These are phyloP conservation scores for Cucumis hystrix DNA, from an alignment of 306 rosid species.

Conservation along the genomic window DNA sequence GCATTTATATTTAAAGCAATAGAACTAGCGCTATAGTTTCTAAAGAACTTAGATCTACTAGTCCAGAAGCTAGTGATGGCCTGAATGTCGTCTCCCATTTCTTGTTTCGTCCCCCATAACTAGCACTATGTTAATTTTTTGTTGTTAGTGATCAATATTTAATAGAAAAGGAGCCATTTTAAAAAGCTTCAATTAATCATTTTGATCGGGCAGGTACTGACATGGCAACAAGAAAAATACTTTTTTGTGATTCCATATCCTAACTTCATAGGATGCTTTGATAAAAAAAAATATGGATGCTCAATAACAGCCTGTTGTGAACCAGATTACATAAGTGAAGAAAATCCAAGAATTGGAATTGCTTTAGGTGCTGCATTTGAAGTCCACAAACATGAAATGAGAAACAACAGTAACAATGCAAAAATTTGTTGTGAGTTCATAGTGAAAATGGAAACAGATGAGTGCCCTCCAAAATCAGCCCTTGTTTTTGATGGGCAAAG, in stretches of 20 bases:
- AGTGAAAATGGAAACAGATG: background rate
- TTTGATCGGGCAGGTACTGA: background rate
- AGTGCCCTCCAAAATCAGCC: background rate
- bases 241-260: background rate
- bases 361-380: constrained; percentile 4
- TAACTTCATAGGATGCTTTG: background rate
- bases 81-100: too few species aligned
- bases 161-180: too few species aligned
- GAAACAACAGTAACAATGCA: background rate
- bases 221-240: constrained; percentile 6
- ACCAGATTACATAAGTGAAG: background rate
- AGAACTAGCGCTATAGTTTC: too few species aligned
- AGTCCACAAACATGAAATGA: background rate
- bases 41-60: too few species aligned
- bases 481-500: background rate
- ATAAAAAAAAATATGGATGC: background rate
- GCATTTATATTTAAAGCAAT: too few species aligned
- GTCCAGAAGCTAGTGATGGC: too few species aligned
- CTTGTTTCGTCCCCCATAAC: too few species aligned
- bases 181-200: too few species aligned
- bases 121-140: too few species aligned
- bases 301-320: background rate
- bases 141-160: too few species aligned
- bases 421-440: background rate
- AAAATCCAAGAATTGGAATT: constrained; percentile 10